These are phyloP conservation scores for Cyclospora cayetanensis DNA, from an alignment of 169 alveolate species.

Conservation along the genomic window DNA sequence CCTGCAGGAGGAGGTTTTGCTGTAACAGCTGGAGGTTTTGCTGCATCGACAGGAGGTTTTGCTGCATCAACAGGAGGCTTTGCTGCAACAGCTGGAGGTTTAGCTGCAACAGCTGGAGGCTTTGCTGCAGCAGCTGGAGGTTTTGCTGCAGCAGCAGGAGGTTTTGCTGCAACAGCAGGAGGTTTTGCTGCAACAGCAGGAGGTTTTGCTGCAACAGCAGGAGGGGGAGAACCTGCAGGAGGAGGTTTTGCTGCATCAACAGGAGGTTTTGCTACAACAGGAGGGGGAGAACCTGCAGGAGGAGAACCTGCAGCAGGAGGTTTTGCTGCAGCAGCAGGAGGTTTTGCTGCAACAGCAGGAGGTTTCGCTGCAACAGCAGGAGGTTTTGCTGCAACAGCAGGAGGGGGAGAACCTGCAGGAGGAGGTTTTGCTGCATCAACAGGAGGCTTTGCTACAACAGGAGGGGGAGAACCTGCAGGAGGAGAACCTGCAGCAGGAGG, in stretches of 20 bases:
- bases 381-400: background rate
- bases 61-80: background rate
- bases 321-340: conserved; percentile 26
- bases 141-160: background rate
- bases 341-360: conserved; percentile 8
- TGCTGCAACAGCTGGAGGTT: too few species aligned
- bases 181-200: background rate
- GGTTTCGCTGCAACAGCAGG: conserved; percentile 23
- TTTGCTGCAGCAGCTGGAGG: too few species aligned
- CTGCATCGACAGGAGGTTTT: background rate
- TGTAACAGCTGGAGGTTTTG: too few species aligned
- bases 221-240: background rate
- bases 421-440: background rate
- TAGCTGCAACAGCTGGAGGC: too few species aligned
- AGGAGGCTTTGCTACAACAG: conserved; percentile 3
- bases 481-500: background rate
- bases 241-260: conserved; percentile 14
- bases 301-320: conserved; percentile 9
- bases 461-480: background rate
- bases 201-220: background rate
- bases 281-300: conserved; percentile 13
- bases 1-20: too few species aligned
- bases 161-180: conserved; percentile 9
- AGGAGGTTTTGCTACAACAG: background rate
- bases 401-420: background rate